Conservation (phyloP, 1,139 yeast genomes). For the Geotrichum macrosporum region DNA sequence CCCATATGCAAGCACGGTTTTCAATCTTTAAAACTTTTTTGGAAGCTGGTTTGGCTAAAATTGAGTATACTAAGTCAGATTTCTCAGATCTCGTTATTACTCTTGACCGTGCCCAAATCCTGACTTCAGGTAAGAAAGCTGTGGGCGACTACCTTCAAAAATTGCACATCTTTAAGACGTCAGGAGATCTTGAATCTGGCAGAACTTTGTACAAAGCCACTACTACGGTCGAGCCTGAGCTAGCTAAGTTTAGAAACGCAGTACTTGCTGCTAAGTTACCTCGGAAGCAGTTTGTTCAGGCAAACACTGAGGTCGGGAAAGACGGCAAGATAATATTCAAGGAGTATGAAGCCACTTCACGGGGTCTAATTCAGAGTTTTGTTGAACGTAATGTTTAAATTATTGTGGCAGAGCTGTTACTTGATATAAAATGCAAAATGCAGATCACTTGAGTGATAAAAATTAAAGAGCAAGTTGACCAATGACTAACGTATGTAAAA, state of each 20-base stretch:
- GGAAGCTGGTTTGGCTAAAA: conserved; percentile 56
- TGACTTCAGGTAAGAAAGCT: conserved; percentile 64
- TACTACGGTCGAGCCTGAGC: conserved; percentile 61
- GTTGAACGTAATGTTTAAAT: conserved; percentile 52
- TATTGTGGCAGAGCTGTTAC: too few species aligned
- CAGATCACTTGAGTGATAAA: too few species aligned
- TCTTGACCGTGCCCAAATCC: conserved; percentile 58
- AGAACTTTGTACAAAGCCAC: conserved; percentile 57
- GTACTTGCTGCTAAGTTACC: conserved; percentile 73
- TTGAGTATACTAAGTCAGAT: conserved; percentile 47
- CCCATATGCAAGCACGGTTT: conserved; percentile 93
- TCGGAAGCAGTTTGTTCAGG: conserved; percentile 78
- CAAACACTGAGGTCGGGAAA: conserved; percentile 51
- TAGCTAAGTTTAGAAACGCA: conserved; percentile 60
- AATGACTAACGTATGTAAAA: too few species aligned
- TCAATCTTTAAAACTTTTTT: conserved; percentile 74
- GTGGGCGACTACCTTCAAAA: conserved; percentile 66
- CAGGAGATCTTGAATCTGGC: conserved; percentile 68
- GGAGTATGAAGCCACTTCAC: conserved; percentile 71
- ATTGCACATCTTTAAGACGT: conserved; percentile 71
- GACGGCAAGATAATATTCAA: conserved; percentile 49
- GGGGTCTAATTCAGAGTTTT: conserved; percentile 75
- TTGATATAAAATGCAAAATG: too few species aligned
- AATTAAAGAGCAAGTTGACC: too few species aligned
- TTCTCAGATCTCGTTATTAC: conserved; percentile 56